Evolutionary conservation across 305 asterid genomes (phyloP), one percentile per base, ranked within the genome.

Genomic region (Ruellia speciosa): DNA sequence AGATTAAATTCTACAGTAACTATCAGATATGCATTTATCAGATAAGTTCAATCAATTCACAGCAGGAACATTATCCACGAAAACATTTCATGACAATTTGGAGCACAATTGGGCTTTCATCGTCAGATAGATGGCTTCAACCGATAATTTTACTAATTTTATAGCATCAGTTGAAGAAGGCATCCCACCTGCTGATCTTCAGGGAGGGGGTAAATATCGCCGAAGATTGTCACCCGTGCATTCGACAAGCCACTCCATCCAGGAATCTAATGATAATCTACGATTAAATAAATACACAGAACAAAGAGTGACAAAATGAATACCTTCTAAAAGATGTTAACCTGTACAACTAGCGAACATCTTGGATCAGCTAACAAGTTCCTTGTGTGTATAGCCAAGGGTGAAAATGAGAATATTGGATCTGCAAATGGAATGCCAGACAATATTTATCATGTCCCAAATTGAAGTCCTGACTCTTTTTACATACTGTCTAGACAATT

Each of bases 201-300:
- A 58, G 89, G 80, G 47, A 92, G 95, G 35, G 99, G 97, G 76
- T 75, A 78, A 48, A 92, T 87, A 72, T 92, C 97, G 11, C 99
- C 99, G 24, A 92, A 86, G 59, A 92, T 84, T 11, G 99, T 84
- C 41, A 88, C 97, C 73, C 99, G 83, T 60, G 99, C 96, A 72
- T 92, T 92, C 68, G 99, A 88, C 75, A 92, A 76, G 79, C 99
- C 87, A 84, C 95, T 84, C 99, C 99, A 92, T 63, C 99, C 99
- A 58, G 96, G 99, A 60, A 86, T 84, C 99, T 92, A 60, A 39
- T 59, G 16, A 59, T 52, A 72, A 41, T 15, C 56, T 34, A 58
- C 18, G 10, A 40, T 37, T 54, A 33, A 64, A 52, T 45, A 64
- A 54, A 37, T 49, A 20, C 56, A 63, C n/a, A 52, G 37, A 57